Base-by-base conservation (phyloP, 768 basidiomycete genomes). In the Mycena venus region DNA sequence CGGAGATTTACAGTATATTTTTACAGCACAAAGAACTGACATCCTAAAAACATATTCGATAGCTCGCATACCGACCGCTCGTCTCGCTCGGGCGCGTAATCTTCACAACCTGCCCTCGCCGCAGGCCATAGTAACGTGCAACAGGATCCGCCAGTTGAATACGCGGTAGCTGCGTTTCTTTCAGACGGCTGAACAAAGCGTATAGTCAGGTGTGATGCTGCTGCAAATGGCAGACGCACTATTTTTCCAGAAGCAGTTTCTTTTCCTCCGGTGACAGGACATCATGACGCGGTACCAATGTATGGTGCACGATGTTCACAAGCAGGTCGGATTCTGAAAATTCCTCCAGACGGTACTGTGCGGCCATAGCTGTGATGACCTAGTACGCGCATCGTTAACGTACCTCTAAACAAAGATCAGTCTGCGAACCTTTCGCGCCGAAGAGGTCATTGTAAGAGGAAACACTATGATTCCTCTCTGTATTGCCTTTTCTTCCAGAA, bases 71-170 rank as follows among this genome's bases (percentile, higher is more conserved):
- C 72, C 96, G 91, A 62, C 98, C 98, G 75, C 94, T 95, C 21
- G 98, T 99, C 88, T 99, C 98, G 84, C 95, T 97, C 31, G 97
- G 95, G 79, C 98, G 88, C 72, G 95, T 99, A 79, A 99, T 99
- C 88, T 98, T 99, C 84, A 99, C 98, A 58, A 99, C 98, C 83
- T 98, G 96, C 31, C 98, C 97, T 61, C 98, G 91, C 79, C 92
- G 90, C 70, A 99, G 91, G 63, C 98, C 98, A 86, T 99, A 99
- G 84, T 99, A 99, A 72, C 97, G 92, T 49, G 98, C 96, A n/a
- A 99, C 98, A 12, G 98, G 98, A 83, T 99, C 98, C 31, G 94
- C 92, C 51, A 98, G 84, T 85, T 99, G 97, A 75, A 99, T 99
- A 27, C 98, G 95, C 59, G 98, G 98, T 68, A 99, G 88, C 80